Evolutionary conservation across 2,329 filamentous ascomycete genomes (phyloP).

Genomic region (Neoascochyta sp.): DNA sequence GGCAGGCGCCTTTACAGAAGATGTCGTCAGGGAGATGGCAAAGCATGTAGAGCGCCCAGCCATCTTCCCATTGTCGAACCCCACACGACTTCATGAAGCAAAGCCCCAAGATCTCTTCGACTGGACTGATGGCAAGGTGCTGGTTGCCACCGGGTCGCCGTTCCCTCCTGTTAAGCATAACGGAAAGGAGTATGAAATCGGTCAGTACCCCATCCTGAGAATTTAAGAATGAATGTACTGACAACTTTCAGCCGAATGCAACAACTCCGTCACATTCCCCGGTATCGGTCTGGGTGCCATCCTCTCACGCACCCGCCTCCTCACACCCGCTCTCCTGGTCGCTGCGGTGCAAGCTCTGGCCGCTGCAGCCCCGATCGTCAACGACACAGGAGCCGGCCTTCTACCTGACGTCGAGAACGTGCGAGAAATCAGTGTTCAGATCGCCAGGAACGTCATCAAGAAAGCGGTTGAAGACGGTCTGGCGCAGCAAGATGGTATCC

Average conservation of each 20-base stretch:
- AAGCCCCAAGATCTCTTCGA: constrained; percentile 69
- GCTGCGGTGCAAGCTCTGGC: constrained; percentile 73
- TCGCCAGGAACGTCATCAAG: constrained; percentile 71
- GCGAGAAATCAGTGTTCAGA: constrained; percentile 69
- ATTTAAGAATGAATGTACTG: constrained; percentile 1
- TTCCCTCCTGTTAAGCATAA: constrained; percentile 68
- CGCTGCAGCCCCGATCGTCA: constrained; percentile 65
- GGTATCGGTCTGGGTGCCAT: constrained; percentile 80
- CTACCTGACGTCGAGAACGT: constrained; percentile 74
- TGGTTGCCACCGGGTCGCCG: constrained; percentile 80
- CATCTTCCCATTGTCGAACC: constrained; percentile 82
- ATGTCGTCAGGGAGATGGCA: constrained; percentile 72
- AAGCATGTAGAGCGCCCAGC: constrained; percentile 71
- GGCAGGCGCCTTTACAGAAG: constrained; percentile 70
- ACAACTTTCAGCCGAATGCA: constrained; percentile 67
- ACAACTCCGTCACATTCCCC: constrained; percentile 82
- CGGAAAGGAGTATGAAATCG: constrained; percentile 53
- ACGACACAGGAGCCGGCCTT: constrained; percentile 60
- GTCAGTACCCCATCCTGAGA: constrained; percentile 40
- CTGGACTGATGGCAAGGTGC: constrained; percentile 74
- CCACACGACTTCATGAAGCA: constrained; percentile 79
- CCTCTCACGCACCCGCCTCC: constrained; percentile 61
- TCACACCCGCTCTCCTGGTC: constrained; percentile 78
- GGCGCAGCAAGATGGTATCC: constrained; percentile 63
- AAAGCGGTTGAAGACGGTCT: constrained; percentile 67